These are phyloP conservation scores for Trametes gibbosa DNA, from an alignment of 768 basidiomycete genomes.

Conservation along the genomic window DNA sequence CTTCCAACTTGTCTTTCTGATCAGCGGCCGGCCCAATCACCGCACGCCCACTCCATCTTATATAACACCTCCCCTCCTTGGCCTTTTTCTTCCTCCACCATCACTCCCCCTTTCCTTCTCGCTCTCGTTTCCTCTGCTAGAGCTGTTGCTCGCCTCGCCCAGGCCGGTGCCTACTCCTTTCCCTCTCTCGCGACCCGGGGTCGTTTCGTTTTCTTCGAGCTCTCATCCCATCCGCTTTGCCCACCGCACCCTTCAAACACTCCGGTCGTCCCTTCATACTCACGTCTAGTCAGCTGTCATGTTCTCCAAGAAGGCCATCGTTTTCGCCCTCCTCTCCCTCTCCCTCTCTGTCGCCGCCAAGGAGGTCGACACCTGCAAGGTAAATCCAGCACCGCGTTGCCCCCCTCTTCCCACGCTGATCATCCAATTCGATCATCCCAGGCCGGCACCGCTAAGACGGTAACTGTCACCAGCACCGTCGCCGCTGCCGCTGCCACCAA, in stretches of 20 bases:
- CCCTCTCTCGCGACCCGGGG: slow-evolving; percentile 55
- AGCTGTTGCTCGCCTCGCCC: slow-evolving; percentile 20
- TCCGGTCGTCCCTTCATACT: slow-evolving; percentile 21
- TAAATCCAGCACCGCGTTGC: slow-evolving; percentile 19
- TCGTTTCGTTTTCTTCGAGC: slow-evolving; percentile 42
- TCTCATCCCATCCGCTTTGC: slow-evolving; percentile 33
- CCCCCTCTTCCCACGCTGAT: slow-evolving; percentile 9
- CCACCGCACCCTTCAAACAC: slow-evolving; percentile 23
- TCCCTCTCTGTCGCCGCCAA: slow-evolving; percentile 36
- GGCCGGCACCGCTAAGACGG: slow-evolving; percentile 24
- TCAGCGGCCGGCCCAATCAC: slow-evolving; percentile 14
- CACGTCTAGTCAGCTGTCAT: slow-evolving; percentile 27
- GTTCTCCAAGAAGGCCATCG: slow-evolving; percentile 38
- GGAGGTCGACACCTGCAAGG: slow-evolving; percentile 24
- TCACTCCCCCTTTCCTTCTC: slow-evolving; percentile 21
- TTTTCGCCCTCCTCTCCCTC: slow-evolving; percentile 41
- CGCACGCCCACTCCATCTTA: slow-evolving; percentile 1
- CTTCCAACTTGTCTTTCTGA: neutral
- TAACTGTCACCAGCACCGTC: slow-evolving; percentile 37
- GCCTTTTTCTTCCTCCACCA: slow-evolving; percentile 9
- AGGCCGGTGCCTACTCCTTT: slow-evolving; percentile 45
- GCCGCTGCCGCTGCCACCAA: slow-evolving; percentile 21
- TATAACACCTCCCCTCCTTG: slow-evolving; percentile 9
- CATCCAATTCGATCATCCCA: slow-evolving; percentile 15
- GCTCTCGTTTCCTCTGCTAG: slow-evolving; percentile 26